These are phyloP conservation scores for Talaromyces trachyspermus DNA, from an alignment of 495 filamentous ascomycete genomes.

Conservation along the genomic window DNA sequence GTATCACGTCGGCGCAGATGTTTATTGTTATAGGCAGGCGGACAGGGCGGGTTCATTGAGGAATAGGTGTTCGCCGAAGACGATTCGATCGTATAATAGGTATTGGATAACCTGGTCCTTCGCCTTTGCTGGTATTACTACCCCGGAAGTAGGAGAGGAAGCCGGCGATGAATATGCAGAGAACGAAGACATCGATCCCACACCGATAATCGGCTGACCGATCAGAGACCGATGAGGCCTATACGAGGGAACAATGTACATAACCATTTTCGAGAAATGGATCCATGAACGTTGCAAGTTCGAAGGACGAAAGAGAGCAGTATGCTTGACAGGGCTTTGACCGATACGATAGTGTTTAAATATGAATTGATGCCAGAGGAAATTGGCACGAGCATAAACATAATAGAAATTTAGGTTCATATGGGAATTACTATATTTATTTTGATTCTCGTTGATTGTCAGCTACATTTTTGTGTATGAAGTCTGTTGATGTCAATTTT, in stretches of 20 bases:
- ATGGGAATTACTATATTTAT: no score
- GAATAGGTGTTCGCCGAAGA: neutral
- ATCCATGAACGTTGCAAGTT: no score
- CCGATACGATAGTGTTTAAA: neutral
- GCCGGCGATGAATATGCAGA: neutral
- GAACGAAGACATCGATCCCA: neutral
- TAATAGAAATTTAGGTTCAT: no score
- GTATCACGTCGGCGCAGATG: neutral
- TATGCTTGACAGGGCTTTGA: no score
- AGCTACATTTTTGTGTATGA: neutral
- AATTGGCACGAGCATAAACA: neutral
- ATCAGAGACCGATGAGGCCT: conserved; percentile 5
- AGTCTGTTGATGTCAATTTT: neutral
- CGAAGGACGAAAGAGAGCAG: no score
- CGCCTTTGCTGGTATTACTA: conserved; percentile 1
- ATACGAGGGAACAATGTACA: conserved; percentile 3
- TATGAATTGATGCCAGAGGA: conserved; percentile 3
- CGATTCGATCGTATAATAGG: neutral
- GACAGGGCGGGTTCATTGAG: conserved; percentile 2
- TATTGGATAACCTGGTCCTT: neutral
- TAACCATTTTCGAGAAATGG: conserved; percentile 6
- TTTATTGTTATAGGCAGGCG: conserved; percentile 3
- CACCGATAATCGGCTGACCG: conserved; percentile 8
- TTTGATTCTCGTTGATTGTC: no score
- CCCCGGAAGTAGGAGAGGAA: conserved; percentile 3